A percentile compares a stretch with the other conserved stretches of the same genome.
Conservation (phyloP, 2,329 filamentous ascomycete species). For the Dothidotthia symphoricarpi region DNA sequence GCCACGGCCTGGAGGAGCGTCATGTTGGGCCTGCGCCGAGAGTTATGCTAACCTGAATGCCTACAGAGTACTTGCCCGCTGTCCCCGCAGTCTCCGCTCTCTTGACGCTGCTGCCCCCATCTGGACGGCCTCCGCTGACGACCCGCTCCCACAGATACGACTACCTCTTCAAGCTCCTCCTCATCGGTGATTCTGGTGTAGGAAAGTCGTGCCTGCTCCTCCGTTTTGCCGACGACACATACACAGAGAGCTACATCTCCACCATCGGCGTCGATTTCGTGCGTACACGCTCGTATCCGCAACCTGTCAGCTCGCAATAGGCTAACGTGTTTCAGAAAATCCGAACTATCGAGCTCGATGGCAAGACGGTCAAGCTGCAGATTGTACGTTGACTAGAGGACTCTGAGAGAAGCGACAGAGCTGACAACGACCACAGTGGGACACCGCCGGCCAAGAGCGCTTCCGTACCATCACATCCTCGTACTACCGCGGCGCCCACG, state of each 20-base stretch:
- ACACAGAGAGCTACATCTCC: constrained; percentile 99
- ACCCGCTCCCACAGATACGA: constrained; percentile 74
- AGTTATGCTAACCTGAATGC: constrained; percentile 25
- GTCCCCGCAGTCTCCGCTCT: constrained; percentile 5
- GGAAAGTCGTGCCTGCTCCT: constrained; percentile 99
- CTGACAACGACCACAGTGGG: constrained; percentile 67
- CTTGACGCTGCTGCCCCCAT: constrained; percentile 5
- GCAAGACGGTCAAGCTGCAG: constrained; percentile 99
- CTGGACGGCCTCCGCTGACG: constrained; percentile 21
- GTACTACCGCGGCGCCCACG: constrained; percentile 98
- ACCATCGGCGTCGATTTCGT: constrained; percentile 97
- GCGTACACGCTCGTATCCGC: constrained; percentile 33
- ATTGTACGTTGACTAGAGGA: constrained; percentile 56
- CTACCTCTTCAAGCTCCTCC: constrained; percentile 99
- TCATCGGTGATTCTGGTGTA: constrained; percentile 99
- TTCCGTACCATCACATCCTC: constrained; percentile 99
- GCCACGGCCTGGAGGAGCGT: constrained; percentile 23
- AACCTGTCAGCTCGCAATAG: constrained; percentile 17
- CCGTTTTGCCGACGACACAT: constrained; percentile 87
- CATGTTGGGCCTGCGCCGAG: constrained; percentile 6
- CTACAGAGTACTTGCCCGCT: constrained; percentile 24
- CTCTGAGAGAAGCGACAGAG: constrained; percentile 1
- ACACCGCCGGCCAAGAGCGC: constrained; percentile 97
- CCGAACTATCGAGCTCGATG: constrained; percentile 97
- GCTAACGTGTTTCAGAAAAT: constrained; percentile 73